These are phyloP conservation scores for Avicennia marina DNA, from an alignment of 257 asterid species.

Conservation along the genomic window DNA sequence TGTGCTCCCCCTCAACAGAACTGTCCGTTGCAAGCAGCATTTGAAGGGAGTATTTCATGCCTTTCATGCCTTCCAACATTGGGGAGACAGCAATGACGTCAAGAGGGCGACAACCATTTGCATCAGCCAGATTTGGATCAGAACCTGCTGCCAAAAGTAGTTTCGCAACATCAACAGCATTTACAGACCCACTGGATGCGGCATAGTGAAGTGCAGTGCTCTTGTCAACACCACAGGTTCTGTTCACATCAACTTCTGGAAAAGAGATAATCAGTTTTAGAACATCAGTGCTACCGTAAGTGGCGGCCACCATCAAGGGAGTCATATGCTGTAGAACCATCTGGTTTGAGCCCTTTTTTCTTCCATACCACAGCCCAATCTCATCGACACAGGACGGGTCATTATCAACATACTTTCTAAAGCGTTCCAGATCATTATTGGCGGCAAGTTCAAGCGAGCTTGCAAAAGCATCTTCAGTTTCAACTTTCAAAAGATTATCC, in stretches of 20 bases:
- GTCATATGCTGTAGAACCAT: conserved; percentile 77
- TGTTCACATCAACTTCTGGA: conserved; percentile 65
- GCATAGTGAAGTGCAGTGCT: conserved; percentile 83
- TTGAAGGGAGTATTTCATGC: conserved; percentile 40
- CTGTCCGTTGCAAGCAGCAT: conserved; percentile 40
- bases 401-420: conserved; percentile 29
- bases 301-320: conserved; percentile 83
- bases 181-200: conserved; percentile 62
- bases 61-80: conserved; percentile 30
- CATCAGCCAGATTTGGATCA: conserved; percentile 48
- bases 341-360: conserved; percentile 60
- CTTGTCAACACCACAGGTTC: conserved; percentile 47
- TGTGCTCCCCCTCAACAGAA: conserved; percentile 33
- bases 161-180: conserved; percentile 40
- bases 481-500: conserved; percentile 34
- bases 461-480: conserved; percentile 47
- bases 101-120: conserved; percentile 54
- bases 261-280: conserved; percentile 48
- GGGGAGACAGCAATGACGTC: conserved; percentile 51
- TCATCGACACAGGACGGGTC: conserved; percentile 46
- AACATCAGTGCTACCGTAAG: conserved; percentile 70
- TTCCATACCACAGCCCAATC: conserved; percentile 76
- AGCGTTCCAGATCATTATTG: conserved; percentile 56
- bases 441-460: conserved; percentile 80
- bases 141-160: conserved; percentile 70